Evolutionary conservation across 208 protist genomes (phyloP).

Genomic region (Angomonas desouzai): DNA sequence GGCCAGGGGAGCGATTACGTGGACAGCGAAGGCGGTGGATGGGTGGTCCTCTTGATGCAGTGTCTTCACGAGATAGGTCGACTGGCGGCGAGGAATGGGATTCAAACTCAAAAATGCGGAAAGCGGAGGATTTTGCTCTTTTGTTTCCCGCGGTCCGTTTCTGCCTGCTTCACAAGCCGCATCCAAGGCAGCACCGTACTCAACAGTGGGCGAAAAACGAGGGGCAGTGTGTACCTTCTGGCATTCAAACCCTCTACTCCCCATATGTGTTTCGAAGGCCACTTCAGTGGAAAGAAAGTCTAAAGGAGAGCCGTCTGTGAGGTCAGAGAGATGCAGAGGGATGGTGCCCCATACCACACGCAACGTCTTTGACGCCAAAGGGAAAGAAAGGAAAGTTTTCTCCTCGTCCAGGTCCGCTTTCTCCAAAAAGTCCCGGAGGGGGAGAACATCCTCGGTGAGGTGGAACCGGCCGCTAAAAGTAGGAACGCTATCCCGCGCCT

Average conservation of each 20-base stretch:
- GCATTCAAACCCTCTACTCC: neutral
- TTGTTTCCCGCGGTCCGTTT: neutral
- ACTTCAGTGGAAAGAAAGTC: conserved; percentile 41
- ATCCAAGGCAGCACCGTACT: conserved; percentile 10
- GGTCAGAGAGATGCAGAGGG: neutral
- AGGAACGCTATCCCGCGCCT: neutral
- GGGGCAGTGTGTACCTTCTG: neutral
- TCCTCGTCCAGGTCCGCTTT: neutral
- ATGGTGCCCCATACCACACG: conserved; percentile 12
- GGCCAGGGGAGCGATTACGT: neutral
- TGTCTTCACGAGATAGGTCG: neutral
- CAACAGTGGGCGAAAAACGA: conserved; percentile 16
- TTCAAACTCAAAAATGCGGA: neutral
- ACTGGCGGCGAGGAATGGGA: conserved; percentile 6
- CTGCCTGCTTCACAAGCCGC: neutral
- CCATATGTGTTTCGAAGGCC: conserved; percentile 34
- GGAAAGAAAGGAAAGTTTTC: neutral
- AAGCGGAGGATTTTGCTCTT: neutral
- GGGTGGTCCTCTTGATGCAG: neutral
- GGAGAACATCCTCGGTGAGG: neutral
- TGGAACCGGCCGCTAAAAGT: neutral
- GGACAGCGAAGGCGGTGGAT: neutral
- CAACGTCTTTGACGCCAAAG: neutral
- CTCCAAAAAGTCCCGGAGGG: neutral
- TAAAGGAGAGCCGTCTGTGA: conserved; percentile 8